These are phyloP conservation scores for Aspergillus neotritici DNA, from an alignment of 2,329 filamentous ascomycete genomes.

Conservation along the genomic window DNA sequence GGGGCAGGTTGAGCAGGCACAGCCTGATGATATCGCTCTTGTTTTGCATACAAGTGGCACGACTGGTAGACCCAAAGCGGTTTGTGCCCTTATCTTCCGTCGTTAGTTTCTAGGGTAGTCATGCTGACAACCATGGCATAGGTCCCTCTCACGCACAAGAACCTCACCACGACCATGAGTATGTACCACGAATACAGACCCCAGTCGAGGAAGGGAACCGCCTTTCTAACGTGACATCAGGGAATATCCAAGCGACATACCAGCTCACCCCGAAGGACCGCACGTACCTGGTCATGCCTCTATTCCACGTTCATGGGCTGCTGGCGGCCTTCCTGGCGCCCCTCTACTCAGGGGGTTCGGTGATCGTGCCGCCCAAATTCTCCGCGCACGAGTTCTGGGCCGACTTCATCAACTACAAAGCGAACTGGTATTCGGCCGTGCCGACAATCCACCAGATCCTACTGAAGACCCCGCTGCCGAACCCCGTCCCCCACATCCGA, in stretches of 20 bases:
- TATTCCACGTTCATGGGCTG: constrained; percentile 88
- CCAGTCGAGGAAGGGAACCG: background rate
- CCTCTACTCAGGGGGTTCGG: constrained; percentile 68
- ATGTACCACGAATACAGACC: constrained; percentile 24
- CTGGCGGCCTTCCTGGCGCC: constrained; percentile 76
- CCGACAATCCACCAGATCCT: constrained; percentile 89
- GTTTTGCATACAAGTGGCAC: constrained; percentile 82
- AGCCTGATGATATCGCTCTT: constrained; percentile 73
- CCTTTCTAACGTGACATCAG: constrained; percentile 30
- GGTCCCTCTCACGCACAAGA: constrained; percentile 73
- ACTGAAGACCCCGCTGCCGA: constrained; percentile 65
- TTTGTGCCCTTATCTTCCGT: constrained; percentile 34
- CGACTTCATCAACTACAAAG: constrained; percentile 66
- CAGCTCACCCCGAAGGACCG: constrained; percentile 64
- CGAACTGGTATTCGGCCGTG: constrained; percentile 92
- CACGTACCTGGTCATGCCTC: constrained; percentile 82
- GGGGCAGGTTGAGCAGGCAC: constrained; percentile 49
- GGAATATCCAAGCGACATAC: constrained; percentile 75
- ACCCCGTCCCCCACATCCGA: constrained; percentile 64
- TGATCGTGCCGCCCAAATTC: constrained; percentile 73
- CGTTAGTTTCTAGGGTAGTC: background rate
- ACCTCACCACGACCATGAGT: constrained; percentile 76
- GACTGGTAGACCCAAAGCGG: constrained; percentile 78
- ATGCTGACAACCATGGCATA: constrained; percentile 22
- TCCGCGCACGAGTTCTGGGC: constrained; percentile 77